Evolutionary conservation across 108 stramenopile species (phyloP), one percentile per base, ranked within the genome.

Genomic region (Pseudonitzschia pungens): DNA sequence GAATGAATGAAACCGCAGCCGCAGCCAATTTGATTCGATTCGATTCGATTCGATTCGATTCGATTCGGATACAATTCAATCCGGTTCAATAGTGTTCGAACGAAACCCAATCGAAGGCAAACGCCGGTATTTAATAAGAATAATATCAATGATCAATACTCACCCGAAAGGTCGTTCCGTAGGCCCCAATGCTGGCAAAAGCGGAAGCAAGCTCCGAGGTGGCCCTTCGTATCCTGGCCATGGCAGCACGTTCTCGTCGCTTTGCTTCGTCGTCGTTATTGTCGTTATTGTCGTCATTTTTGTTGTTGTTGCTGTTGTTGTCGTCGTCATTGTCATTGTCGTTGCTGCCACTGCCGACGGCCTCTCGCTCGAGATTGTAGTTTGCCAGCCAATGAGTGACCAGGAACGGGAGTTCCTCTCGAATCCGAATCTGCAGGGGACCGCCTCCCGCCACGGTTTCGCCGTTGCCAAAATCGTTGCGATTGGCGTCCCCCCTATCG

Each of bases 361-460:
- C 27, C 1, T 24, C 52, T 27, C 29, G 24, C 64, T 15, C 54
- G 33, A 22, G n/a, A 48, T 48, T 68, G 71, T 80, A 89, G 54
- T 90, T 81, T 41, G 81, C 77, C 55, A 94, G 64, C 89, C 89
- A 94, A 69, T 89, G 85, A 14, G 90, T 94, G 5, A 94, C 88
- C 53, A 94, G 69, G 71, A 94, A 94, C 18, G 93, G 92, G 22
- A 89, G 66, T 18, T 83, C 92, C 58, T 80, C 73, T 72, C 22
- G 40, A 21, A 62, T 70, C 51, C 22, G 40, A 21, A 62, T 70
- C 51, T 62, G 33, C 8, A 11, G 15, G 29, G 26, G 16, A 2
- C 45, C 53, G 0, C 53, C 54, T 28, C 8, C 9, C 27, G 32
- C 29, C 16, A 12, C 2, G 16, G 45, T 48, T 12, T 14, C 45